These are phyloP conservation scores for Backusella circina DNA, from an alignment of 192 early-diverging fungal species.

Conservation along the genomic window DNA sequence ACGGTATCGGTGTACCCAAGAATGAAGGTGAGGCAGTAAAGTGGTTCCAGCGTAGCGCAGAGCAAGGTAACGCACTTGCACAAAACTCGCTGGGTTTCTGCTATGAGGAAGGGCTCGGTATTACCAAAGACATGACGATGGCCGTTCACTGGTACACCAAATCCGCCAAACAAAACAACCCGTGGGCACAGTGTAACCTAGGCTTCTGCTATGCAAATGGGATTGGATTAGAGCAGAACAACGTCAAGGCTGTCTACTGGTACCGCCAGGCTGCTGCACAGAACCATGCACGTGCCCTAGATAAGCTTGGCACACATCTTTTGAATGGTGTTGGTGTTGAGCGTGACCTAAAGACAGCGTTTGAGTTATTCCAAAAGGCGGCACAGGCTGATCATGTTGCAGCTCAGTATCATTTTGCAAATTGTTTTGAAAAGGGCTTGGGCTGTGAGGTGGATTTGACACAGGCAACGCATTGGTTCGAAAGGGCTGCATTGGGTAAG, in stretches of 20 bases:
- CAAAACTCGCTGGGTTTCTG: slow-evolving; percentile 79
- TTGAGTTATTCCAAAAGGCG: slow-evolving; percentile 50
- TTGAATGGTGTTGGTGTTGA: slow-evolving; percentile 47
- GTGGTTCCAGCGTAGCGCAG: slow-evolving; percentile 63
- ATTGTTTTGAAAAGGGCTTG: slow-evolving; percentile 67
- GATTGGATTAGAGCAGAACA: slow-evolving; percentile 53
- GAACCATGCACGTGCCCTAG: slow-evolving; percentile 53
- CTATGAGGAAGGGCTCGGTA: slow-evolving; percentile 77
- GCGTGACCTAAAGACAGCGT: slow-evolving; percentile 45
- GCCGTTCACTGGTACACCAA: slow-evolving; percentile 32
- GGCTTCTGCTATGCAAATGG: slow-evolving; percentile 83
- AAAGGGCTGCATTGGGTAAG: slow-evolving; percentile 31
- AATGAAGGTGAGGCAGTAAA: slow-evolving; percentile 49
- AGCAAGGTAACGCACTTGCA: slow-evolving; percentile 68
- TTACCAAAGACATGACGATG: slow-evolving; percentile 40
- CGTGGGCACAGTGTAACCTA: slow-evolving; percentile 65
- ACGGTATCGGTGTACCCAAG: slow-evolving; percentile 53
- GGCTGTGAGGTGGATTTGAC: slow-evolving; percentile 47
- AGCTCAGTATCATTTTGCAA: slow-evolving; percentile 70
- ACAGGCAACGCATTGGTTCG: slow-evolving; percentile 40
- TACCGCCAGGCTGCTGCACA: slow-evolving; percentile 54
- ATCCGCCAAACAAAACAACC: slow-evolving; percentile 40
- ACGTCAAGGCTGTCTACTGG: slow-evolving; percentile 53
- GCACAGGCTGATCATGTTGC: slow-evolving; percentile 46
- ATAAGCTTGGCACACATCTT: slow-evolving; percentile 50